Evolutionary conservation across 768 basidiomycete genomes (phyloP), one percentile per base, ranked within the genome.

Genomic region (Podaxis pistillaris): DNA sequence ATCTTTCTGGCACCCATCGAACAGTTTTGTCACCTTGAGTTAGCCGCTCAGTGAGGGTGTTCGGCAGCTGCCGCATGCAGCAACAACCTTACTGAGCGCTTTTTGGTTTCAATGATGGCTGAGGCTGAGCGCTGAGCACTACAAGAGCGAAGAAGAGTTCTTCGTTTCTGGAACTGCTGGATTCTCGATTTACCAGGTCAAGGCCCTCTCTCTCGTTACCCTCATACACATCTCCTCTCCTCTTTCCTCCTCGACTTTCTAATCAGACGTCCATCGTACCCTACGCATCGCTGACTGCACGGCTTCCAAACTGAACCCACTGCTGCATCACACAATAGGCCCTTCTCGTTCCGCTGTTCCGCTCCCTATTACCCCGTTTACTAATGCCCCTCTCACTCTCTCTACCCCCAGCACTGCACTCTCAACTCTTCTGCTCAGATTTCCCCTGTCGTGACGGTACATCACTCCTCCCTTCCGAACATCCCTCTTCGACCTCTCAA

Each of bases 131-230:
- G 40, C 40, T 41, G 40, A 41, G 40, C 5, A 63, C 61, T 96
- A 96, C 81, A 94, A 93, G 72, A 66, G 79, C 7, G 85, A 82
- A 8, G 96, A 96, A 73, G 91, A 93, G 76, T 85, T 83, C 0
- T 96, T 95, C 69, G 89, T 94, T 41, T 86, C 91, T 6, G 84
- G 86, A 41, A 84, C 81, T 74, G 81, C 80, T 1, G 94, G 94
- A 1, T 89, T 90, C 0, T 83, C 86, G 2, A 78, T 95, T 2
- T 70, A 70, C 1, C 86, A 88, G 68, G 78, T 95, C 67, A 91
- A 93, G 69, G 66, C 81, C 53, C 77, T 95, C 28, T 89, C 86
- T n/a, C 57, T 72, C 1, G 73, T 73, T 1, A 74, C 76, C 2
- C 63, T 77, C 66, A 76, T 78, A 49, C 59, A 73, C 68, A 30